Conservation (phyloP, 1,284 basidiomycete species). For the Moniliophthora roreri region DNA sequence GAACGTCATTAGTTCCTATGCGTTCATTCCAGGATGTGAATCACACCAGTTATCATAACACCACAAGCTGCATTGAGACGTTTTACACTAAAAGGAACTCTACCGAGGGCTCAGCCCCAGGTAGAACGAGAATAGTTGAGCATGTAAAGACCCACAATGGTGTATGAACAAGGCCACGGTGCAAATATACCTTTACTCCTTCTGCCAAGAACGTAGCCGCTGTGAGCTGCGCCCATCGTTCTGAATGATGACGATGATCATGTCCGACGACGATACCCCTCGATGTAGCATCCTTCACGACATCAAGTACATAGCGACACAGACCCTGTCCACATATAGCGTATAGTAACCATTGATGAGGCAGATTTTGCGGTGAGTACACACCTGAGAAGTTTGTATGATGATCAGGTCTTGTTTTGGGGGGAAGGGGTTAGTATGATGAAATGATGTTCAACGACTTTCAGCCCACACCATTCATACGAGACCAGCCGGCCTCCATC, state of each 20-base stretch:
- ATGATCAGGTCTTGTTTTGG: constrained; percentile 67
- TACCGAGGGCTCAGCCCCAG: neutral
- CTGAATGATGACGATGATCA: constrained; percentile 80
- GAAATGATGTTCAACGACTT: too few species aligned
- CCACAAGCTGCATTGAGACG: constrained; percentile 70
- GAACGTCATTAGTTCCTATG: too few species aligned
- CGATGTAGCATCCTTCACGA: constrained; percentile 48
- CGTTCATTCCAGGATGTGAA: too few species aligned
- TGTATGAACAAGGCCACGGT: constrained; percentile 72
- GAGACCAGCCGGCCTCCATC: constrained; percentile 85
- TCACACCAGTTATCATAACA: constrained; percentile 90
- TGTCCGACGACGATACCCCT: constrained; percentile 80
- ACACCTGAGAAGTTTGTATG: constrained; percentile 79
- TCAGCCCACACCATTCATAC: constrained; percentile 67
- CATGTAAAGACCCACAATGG: constrained; percentile 58
- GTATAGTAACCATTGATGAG: neutral
- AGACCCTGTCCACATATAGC: constrained; percentile 67
- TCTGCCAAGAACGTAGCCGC: constrained; percentile 66
- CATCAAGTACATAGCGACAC: constrained; percentile 63
- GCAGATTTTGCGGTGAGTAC: neutral
- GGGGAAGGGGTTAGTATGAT: neutral
- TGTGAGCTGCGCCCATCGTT: constrained; percentile 73
- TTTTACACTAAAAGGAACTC: constrained; percentile 78
- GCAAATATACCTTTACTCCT: constrained; percentile 70
- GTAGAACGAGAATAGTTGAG: neutral